These are phyloP conservation scores for Thermothelomyces thermophilus DNA, from an alignment of 2,329 filamentous ascomycete species.

Conservation along the genomic window DNA sequence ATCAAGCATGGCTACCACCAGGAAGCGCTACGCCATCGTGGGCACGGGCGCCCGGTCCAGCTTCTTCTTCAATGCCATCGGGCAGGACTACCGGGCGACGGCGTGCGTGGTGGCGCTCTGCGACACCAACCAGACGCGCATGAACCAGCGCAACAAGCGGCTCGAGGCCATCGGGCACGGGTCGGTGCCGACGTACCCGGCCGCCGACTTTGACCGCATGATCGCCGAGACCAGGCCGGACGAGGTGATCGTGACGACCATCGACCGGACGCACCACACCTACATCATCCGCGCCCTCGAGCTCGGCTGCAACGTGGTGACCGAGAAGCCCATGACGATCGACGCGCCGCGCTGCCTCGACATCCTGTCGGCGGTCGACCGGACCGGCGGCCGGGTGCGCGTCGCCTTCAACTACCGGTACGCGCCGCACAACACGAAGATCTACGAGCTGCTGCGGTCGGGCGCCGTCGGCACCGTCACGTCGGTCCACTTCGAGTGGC, in stretches of 20 bases:
- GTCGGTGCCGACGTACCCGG: slow-evolving; percentile 47
- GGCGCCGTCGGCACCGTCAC: slow-evolving; percentile 52
- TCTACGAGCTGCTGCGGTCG: slow-evolving; percentile 46
- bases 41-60: slow-evolving; percentile 53
- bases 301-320: slow-evolving; percentile 54
- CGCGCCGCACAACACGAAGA: slow-evolving; percentile 57
- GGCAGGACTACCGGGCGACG: slow-evolving; percentile 43
- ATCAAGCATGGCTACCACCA: slow-evolving; percentile 11
- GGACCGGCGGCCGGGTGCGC: slow-evolving; percentile 43
- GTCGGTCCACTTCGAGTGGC: slow-evolving; percentile 57
- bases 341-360: slow-evolving; percentile 47
- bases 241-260: slow-evolving; percentile 57
- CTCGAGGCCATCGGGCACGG: slow-evolving; percentile 41
- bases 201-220: slow-evolving; percentile 52
- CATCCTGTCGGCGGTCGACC: slow-evolving; percentile 49
- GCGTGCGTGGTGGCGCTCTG: slow-evolving; percentile 50
- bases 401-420: slow-evolving; percentile 61
- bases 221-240: slow-evolving; percentile 49
- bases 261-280: slow-evolving; percentile 54
- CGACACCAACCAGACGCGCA: slow-evolving; percentile 54
- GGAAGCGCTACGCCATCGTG: slow-evolving; percentile 48
- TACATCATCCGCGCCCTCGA: slow-evolving; percentile 56
- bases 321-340: slow-evolving; percentile 60
- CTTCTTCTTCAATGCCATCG: slow-evolving; percentile 56
- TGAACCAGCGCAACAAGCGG: slow-evolving; percentile 48